Evolutionary conservation across 2,329 filamentous ascomycete genomes (phyloP).

Genomic region (Cytospora chrysosperma): DNA sequence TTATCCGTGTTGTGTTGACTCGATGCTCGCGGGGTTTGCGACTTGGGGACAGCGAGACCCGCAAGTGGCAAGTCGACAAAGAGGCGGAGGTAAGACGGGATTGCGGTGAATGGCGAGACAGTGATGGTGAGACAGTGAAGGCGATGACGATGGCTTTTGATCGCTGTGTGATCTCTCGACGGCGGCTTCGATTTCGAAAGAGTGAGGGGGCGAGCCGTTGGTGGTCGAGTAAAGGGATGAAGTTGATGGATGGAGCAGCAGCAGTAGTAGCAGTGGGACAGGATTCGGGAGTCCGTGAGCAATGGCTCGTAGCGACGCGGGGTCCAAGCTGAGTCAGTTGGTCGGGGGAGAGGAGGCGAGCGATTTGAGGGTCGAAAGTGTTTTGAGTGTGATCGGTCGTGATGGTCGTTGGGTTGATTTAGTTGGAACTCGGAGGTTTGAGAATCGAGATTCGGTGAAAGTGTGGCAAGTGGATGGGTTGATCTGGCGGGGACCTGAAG

Average conservation of each 20-base stretch:
- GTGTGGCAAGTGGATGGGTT: constrained; percentile 12
- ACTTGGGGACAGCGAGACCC: constrained; percentile 4
- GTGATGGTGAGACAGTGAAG: not conserved
- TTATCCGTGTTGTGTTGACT: constrained; percentile 8
- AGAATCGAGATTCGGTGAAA: constrained; percentile 10
- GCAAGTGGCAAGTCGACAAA: constrained; percentile 8
- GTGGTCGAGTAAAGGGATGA: constrained; percentile 22
- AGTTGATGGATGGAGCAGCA: constrained; percentile 16
- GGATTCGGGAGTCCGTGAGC: constrained; percentile 18
- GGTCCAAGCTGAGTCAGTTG: constrained; percentile 25
- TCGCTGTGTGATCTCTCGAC: not conserved
- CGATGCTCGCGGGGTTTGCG: constrained; percentile 12
- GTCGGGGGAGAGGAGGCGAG: constrained; percentile 2
- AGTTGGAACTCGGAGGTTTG: not conserved
- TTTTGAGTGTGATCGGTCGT: not conserved
- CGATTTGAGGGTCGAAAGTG: not conserved
- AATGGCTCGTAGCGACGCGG: constrained; percentile 21
- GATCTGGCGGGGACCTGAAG: constrained; percentile 11
- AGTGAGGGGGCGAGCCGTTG: constrained; percentile 13
- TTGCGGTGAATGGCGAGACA: not conserved
- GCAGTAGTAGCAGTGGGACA: constrained; percentile 4
- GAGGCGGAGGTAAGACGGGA: constrained; percentile 4
- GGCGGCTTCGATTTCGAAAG: constrained; percentile 8
- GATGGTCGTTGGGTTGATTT: not conserved
- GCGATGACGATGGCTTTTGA: not conserved